phyloP scores from a whole-genome alignment of 2,329 filamentous ascomycete species.

The Fusarium sambucinum region DNA sequence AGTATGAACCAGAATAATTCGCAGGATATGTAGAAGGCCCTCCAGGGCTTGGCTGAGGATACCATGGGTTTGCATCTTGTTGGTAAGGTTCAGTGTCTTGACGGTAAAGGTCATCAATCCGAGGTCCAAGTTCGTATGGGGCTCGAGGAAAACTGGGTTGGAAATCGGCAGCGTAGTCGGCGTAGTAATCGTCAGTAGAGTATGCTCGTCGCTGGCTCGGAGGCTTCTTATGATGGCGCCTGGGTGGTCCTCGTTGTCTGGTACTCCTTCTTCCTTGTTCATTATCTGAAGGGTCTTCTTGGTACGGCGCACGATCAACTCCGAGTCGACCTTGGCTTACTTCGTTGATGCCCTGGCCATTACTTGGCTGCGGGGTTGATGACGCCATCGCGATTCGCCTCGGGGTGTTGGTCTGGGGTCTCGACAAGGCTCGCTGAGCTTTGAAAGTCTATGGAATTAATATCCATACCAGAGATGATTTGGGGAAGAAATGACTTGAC shows the following conservation, averaged over 20 bases:
- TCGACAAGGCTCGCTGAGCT: too few species aligned
- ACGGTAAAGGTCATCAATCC: not conserved
- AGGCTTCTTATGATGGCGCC: not conserved
- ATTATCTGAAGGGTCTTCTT: not conserved
- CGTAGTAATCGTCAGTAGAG: not conserved
- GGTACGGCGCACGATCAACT: not conserved
- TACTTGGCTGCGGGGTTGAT: slow-evolving; percentile 9
- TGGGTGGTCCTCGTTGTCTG: not conserved
- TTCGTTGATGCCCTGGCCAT: slow-evolving; percentile 2
- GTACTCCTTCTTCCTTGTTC: not conserved
- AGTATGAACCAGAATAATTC: not conserved
- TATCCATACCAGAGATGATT: not conserved
- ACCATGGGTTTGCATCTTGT: not conserved
- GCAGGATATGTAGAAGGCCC: not conserved
- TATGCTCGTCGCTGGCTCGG: not conserved
- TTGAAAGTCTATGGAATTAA: not conserved
- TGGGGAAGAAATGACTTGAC: not conserved
- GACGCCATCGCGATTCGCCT: slow-evolving; percentile 12
- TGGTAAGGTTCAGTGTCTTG: not conserved
- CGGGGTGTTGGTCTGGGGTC: not conserved
- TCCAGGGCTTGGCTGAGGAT: not conserved
- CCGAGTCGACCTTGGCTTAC: not conserved
- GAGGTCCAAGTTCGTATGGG: not conserved
- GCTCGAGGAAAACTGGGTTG: not conserved
- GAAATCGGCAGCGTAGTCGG: not conserved